Conservation (phyloP, 2,329 filamentous ascomycete genomes). For the Cladosporium sp. region DNA sequence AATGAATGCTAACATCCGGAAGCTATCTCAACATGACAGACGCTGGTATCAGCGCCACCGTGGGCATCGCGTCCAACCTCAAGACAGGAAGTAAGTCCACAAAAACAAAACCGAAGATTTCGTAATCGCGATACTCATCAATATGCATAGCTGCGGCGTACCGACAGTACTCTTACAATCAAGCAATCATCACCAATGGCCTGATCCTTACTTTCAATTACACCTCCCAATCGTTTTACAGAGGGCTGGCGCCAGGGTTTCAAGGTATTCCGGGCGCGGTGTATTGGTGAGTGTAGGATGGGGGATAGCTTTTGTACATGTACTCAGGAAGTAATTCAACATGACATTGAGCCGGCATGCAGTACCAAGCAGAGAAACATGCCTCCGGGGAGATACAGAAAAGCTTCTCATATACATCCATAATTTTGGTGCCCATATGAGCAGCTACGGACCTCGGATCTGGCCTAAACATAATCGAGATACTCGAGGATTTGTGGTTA, state of each 20-base stretch:
- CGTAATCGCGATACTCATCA: too few relatives aligned
- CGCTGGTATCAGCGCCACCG: background rate
- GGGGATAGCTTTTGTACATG: background rate
- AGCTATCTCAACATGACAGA: conserved; percentile 1
- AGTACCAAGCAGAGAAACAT: too few relatives aligned
- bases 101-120: background rate
- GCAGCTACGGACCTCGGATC: too few relatives aligned
- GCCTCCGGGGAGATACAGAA: too few relatives aligned
- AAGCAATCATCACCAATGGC: background rate
- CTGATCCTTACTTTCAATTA: background rate
- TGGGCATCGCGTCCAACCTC: background rate
- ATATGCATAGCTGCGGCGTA: background rate
- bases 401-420: too few relatives aligned
- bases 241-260: background rate
- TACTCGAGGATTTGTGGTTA: too few relatives aligned
- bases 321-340: too few relatives aligned
- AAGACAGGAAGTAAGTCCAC: background rate
- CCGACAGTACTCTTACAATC: background rate
- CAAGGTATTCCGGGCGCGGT: background rate
- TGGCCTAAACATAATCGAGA: too few relatives aligned
- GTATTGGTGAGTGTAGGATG: background rate
- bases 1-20: too few relatives aligned
- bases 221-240: background rate
- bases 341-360: too few relatives aligned
- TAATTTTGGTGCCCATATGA: too few relatives aligned